These are phyloP conservation scores for Cercis canadensis DNA, from an alignment of 306 rosid genomes.

Conservation along the genomic window DNA sequence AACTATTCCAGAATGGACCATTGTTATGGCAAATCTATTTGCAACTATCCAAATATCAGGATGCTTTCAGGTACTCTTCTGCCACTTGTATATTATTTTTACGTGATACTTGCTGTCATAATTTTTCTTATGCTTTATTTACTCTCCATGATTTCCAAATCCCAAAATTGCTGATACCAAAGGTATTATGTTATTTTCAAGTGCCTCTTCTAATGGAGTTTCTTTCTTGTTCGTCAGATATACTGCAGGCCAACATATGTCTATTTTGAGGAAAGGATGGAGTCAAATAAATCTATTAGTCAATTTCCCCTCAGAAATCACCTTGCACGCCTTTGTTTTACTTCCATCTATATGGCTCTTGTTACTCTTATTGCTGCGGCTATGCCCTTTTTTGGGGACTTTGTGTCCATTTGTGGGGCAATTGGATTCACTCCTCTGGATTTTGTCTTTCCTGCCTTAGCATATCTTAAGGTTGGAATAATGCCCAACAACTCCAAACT, in stretches of 20 bases:
- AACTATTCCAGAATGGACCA: constrained; percentile 70
- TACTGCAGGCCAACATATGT: constrained; percentile 87
- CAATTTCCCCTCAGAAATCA: constrained; percentile 33
- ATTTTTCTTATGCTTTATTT: neutral
- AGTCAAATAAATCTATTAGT: constrained; percentile 37
- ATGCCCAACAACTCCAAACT: constrained; percentile 40
- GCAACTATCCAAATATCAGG: constrained; percentile 80
- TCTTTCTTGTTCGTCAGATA: constrained; percentile 50
- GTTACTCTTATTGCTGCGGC: constrained; percentile 76
- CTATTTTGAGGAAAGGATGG: constrained; percentile 57
- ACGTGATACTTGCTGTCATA: neutral
- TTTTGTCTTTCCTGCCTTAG: constrained; percentile 74
- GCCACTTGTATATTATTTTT: neutral
- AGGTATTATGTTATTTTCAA: too few relatives aligned
- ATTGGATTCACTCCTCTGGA: constrained; percentile 80
- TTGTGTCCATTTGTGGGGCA: constrained; percentile 79
- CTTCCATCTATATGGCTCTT: constrained; percentile 55
- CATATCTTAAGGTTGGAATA: constrained; percentile 66
- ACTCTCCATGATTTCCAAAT: neutral
- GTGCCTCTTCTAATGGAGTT: constrained; percentile 19
- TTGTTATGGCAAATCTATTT: constrained; percentile 77
- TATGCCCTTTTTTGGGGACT: constrained; percentile 77
- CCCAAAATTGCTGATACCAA: neutral
- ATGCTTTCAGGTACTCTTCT: constrained; percentile 65
- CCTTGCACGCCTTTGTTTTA: constrained; percentile 47